Conservation (phyloP, 257 asterid species). For the Schizonepeta tenuifolia region DNA sequence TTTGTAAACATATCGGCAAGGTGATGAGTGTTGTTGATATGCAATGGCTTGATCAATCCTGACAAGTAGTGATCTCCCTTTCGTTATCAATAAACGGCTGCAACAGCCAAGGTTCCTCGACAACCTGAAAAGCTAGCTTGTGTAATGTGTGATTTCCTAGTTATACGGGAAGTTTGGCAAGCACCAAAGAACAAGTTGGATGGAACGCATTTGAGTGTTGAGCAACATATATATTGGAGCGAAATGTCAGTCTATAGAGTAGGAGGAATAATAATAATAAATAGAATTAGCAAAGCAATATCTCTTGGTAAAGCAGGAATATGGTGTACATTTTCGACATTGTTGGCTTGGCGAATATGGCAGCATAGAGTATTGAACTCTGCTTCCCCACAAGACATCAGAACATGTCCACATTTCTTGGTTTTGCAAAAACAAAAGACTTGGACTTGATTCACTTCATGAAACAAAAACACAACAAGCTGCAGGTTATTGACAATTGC, state of each 20-base stretch:
- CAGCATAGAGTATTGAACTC: constrained; percentile 50
- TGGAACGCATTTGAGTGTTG: constrained; percentile 79
- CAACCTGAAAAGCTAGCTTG: constrained; percentile 44
- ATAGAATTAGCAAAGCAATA: constrained; percentile 41
- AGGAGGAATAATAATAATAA: constrained; percentile 36
- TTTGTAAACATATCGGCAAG: too few species aligned
- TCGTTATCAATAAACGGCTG: constrained; percentile 55
- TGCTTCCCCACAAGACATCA: constrained; percentile 58
- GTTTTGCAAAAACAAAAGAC: constrained; percentile 38
- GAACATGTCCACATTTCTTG: constrained; percentile 77
- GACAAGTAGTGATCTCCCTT: too few species aligned
- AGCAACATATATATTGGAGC: constrained; percentile 60
- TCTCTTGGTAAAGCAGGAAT: constrained; percentile 56
- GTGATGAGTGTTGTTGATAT: too few species aligned
- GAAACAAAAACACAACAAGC: constrained; percentile 16
- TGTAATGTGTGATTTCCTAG: constrained; percentile 41
- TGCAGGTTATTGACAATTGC: background rate
- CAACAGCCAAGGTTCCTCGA: constrained; percentile 93
- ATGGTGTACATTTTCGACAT: constrained; percentile 40
- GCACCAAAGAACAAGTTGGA: constrained; percentile 45
- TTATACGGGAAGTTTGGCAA: constrained; percentile 35
- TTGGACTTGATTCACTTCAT: constrained; percentile 44
- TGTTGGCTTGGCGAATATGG: constrained; percentile 49
- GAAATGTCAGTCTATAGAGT: constrained; percentile 30
- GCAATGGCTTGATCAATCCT: too few species aligned